phyloP scores from a whole-genome alignment of 2,329 filamentous ascomycete genomes.

The Talaromyces sp. region DNA sequence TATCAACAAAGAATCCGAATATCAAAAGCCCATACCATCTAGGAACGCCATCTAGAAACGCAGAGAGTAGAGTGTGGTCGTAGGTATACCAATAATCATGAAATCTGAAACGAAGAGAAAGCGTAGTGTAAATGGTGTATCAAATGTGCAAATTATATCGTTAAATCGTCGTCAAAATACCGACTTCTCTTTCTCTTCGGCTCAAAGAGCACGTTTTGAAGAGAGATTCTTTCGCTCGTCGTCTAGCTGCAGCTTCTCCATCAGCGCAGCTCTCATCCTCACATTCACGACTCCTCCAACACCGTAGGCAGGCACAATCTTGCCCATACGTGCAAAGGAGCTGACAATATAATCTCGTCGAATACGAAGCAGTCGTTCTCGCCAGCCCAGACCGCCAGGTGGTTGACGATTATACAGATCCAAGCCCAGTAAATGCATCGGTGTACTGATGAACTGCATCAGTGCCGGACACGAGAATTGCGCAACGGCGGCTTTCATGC shows the following conservation, averaged over 20 bases:
- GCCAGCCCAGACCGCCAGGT: slow-evolving; percentile 45
- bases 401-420: slow-evolving; percentile 75
- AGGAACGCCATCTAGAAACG: slow-evolving; percentile 11
- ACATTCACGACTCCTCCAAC: slow-evolving; percentile 83
- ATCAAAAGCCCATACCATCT: not conserved
- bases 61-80: slow-evolving; percentile 6
- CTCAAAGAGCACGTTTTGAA: not conserved
- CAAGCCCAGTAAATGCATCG: slow-evolving; percentile 77
- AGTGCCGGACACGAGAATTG: slow-evolving; percentile 78
- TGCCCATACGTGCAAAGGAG: slow-evolving; percentile 70
- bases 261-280: slow-evolving; percentile 64
- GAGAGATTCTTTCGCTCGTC: slow-evolving; percentile 3
- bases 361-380: slow-evolving; percentile 65
- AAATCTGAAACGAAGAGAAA: not conserved
- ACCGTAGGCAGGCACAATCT: slow-evolving; percentile 86
- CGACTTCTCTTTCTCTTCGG: not conserved
- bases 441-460: slow-evolving; percentile 76
- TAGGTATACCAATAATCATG: not conserved
- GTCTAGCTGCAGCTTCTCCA: slow-evolving; percentile 55
- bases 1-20: not conserved
- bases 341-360: slow-evolving; percentile 72
- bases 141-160: not conserved
- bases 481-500: slow-evolving; percentile 59
- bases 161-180: not conserved
- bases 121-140: not conserved